phyloP scores from a whole-genome alignment of 2,329 filamentous ascomycete species.

The Penicillium sclerotiorum region DNA sequence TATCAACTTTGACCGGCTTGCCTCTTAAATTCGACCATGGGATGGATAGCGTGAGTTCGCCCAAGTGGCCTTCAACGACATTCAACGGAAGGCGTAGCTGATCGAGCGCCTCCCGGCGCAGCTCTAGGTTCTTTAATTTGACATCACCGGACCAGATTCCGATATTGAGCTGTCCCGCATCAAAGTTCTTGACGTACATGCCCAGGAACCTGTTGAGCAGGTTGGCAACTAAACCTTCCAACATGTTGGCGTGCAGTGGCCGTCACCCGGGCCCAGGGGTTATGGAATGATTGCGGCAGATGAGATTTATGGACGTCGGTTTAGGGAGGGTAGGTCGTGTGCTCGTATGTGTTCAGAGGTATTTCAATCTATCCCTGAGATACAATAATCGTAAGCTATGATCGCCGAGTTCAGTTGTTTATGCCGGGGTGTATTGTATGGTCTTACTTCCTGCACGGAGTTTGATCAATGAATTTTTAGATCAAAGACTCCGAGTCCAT shows the following conservation, averaged over 20 bases:
- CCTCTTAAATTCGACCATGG: conserved; percentile 97
- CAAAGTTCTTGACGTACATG: conserved; percentile 99
- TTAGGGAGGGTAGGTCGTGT: conserved; percentile 8
- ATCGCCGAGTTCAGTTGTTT: not conserved
- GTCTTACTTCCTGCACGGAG: conserved; percentile 7
- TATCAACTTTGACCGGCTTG: conserved; percentile 90
- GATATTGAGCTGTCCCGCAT: conserved; percentile 95
- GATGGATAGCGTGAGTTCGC: conserved; percentile 86
- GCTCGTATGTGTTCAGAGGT: conserved; percentile 11
- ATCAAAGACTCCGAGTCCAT: conserved; percentile 28
- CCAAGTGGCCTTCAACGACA: conserved; percentile 91
- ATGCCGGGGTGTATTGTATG: not conserved
- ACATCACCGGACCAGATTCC: conserved; percentile 99
- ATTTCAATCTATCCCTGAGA: conserved; percentile 14
- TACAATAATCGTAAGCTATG: conserved; percentile 10
- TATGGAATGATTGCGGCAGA: too few relatives aligned
- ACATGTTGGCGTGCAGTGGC: conserved; percentile 70
- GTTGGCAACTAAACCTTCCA: conserved; percentile 95
- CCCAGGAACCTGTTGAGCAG: conserved; percentile 98
- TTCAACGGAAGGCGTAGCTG: conserved; percentile 96
- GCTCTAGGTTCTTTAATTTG: conserved; percentile 87
- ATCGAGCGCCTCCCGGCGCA: conserved; percentile 92
- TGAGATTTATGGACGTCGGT: conserved; percentile 12
- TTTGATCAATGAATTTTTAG: conserved; percentile 25
- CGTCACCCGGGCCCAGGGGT: conserved; percentile 73